Evolutionary conservation across 139 green algal genomes (phyloP).

Genomic region (Volvox reticuliferus): DNA sequence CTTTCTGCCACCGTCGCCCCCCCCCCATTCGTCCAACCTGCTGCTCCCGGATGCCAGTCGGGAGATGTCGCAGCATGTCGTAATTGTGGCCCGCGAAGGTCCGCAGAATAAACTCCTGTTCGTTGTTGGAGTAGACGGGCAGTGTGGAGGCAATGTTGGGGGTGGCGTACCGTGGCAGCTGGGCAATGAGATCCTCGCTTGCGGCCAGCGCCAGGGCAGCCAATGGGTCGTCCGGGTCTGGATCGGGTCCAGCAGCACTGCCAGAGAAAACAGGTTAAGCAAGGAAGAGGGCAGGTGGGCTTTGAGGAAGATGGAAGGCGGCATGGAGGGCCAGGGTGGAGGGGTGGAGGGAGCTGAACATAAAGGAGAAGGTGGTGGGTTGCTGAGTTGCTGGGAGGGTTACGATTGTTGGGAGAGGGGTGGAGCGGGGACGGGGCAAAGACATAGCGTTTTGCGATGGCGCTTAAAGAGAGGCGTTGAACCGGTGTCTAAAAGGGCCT

Average conservation of each 20-base stretch:
- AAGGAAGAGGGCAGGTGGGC: neutral
- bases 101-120: conserved; percentile 69
- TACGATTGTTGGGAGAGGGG: no score
- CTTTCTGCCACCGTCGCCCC: neutral
- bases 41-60: conserved; percentile 56
- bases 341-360: neutral
- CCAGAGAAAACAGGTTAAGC: neutral
- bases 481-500: neutral
- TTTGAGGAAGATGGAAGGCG: neutral
- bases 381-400: no score
- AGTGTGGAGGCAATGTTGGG: conserved; percentile 69
- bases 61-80: conserved; percentile 66
- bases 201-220: neutral
- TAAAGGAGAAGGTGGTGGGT: no score
- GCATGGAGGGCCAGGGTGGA: neutral
- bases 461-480: neutral
- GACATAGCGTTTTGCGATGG: neutral
- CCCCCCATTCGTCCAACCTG: conserved; percentile 21
- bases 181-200: conserved; percentile 40
- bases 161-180: conserved; percentile 65
- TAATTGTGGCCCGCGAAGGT: conserved; percentile 74
- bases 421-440: no score
- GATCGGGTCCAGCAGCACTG: neutral
- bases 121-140: conserved; percentile 64
- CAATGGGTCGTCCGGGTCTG: conserved; percentile 5